phyloP scores from a whole-genome alignment of 345 rosid genomes.

The Eucalyptus sp. region DNA sequence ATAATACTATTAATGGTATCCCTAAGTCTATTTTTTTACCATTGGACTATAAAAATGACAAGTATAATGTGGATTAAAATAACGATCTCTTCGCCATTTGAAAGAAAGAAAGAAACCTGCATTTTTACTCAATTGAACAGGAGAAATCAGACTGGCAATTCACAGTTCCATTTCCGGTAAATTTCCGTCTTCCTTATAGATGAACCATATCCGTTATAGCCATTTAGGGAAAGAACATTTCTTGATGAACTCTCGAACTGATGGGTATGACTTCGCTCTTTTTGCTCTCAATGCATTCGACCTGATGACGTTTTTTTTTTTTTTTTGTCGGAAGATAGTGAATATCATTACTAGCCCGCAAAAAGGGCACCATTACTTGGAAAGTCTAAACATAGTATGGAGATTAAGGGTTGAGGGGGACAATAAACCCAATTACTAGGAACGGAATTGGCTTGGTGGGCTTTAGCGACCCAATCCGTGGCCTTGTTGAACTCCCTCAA shows the following conservation, averaged over 20 bases:
- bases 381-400: too few relatives aligned
- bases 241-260: not conserved
- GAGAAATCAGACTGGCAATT: not conserved
- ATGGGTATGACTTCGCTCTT: not conserved
- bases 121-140: rapidly evolving
- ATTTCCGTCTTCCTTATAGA: not conserved
- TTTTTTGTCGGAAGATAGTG: too few relatives aligned
- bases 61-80: not conserved
- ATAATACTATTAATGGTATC: not conserved
- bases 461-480: too few relatives aligned
- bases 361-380: too few relatives aligned
- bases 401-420: too few relatives aligned
- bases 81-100: not conserved
- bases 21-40: not conserved
- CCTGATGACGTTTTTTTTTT: not conserved
- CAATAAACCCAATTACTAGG: too few relatives aligned
- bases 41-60: not conserved
- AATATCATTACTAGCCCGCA: too few relatives aligned
- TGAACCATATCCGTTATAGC: not conserved
- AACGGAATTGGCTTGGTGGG: too few relatives aligned
- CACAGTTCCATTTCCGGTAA: not conserved
- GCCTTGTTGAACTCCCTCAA: too few relatives aligned
- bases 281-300: not conserved
- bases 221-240: not conserved
- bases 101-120: not conserved